Base-by-base conservation (phyloP, 306 rosid species). In the Leucaena leucocephala region DNA sequence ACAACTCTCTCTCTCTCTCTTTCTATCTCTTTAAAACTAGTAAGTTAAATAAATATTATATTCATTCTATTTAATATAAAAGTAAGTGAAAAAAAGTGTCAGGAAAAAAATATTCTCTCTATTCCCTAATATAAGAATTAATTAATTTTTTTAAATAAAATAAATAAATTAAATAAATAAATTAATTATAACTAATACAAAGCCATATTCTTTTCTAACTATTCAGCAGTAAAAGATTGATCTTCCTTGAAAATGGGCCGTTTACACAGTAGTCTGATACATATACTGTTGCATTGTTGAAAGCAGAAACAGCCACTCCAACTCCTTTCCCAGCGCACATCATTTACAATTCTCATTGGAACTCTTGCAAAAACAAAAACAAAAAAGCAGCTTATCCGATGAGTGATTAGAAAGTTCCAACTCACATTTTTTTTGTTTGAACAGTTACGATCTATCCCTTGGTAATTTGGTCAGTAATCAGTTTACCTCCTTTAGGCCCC, bases 271-370 rank as follows among this genome's bases (percentile, higher is more conserved):
- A 95, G 1, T 90, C 86, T 49, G 85, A 93, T 36, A 82, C 89
- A 46, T 80, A 84, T 4, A 91, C 97, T 0, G 67, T 68, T 39
- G 81, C 64, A 5, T 82, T 91, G 81, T 86, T 79, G 88, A 85
- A 90, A 2, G 83, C 40, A 61, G 94, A 72, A 38, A 90, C 65
- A 3, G 98, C 89, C 70, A 89, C 88, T 35, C 91, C 97, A 63
- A 95, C 94, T 66, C 91, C 99, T 88, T 95, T 98, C 46, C 92
- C 98, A 68, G 61, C 67, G 7, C 10, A 72, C 38, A 35, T n/a
- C 54, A 72, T 15, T 49, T 71, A 38, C 54, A 27, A 27, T 27
- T 27, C 27, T 27, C 0, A 27, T 27, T 27, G 27, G 27, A 27
- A 27, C 27, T 27, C 27, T 27, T 27, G 27, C 27, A 27, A 27